These are phyloP conservation scores for Camelina sativa DNA, from an alignment of 345 rosid genomes.

Conservation along the genomic window DNA sequence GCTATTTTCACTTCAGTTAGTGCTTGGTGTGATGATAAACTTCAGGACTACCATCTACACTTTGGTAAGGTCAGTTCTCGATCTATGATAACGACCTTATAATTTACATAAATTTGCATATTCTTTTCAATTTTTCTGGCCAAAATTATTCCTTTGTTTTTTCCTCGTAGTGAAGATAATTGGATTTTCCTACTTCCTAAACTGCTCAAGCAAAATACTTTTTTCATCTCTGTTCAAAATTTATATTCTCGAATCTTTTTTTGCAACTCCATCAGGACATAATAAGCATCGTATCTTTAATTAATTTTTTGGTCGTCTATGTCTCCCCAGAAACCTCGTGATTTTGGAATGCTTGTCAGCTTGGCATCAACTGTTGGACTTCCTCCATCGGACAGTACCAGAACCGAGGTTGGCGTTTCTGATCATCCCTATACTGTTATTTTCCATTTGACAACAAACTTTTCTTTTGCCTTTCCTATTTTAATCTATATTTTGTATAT, in stretches of 20 bases:
- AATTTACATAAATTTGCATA: not conserved
- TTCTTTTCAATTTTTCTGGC: slow-evolving; percentile 4
- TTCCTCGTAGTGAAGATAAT: slow-evolving; percentile 5
- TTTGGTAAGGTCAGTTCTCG: slow-evolving; percentile 68
- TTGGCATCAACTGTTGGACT: slow-evolving; percentile 70
- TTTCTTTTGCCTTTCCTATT: slow-evolving; percentile 6
- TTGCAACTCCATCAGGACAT: slow-evolving; percentile 2
- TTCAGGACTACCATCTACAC: slow-evolving; percentile 87
- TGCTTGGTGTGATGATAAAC: slow-evolving; percentile 73
- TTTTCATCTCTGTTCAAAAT: not conserved
- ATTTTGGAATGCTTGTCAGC: slow-evolving; percentile 62
- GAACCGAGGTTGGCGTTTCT: slow-evolving; percentile 63
- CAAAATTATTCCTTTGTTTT: not conserved
- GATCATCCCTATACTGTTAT: slow-evolving; percentile 14
- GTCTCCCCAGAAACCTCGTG: slow-evolving; percentile 63
- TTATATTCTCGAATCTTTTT: not conserved
- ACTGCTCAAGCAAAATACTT: not conserved
- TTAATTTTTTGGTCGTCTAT: slow-evolving; percentile 8
- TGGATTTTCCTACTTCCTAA: not conserved
- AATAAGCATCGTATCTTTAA: not conserved
- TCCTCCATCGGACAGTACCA: slow-evolving; percentile 54
- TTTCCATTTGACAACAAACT: slow-evolving; percentile 14
- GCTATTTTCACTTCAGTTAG: slow-evolving; percentile 66
- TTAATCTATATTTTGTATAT: not conserved
- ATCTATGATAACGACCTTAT: slow-evolving; percentile 15